Conservation (phyloP, 768 basidiomycete genomes). For the Sarcodon sp. region DNA sequence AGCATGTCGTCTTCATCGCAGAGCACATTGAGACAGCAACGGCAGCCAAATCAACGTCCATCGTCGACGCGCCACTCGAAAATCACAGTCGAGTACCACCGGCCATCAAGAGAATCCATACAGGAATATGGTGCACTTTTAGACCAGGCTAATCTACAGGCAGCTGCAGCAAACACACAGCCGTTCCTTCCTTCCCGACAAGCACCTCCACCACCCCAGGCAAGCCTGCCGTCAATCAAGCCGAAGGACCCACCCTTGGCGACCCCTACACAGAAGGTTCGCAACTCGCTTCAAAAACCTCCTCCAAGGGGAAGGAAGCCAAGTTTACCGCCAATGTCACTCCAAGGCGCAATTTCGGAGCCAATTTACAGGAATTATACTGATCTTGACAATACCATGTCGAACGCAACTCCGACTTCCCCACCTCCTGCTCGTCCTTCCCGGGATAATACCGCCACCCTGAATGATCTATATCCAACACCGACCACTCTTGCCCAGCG, state of each 20-base stretch:
- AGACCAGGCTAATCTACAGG: conserved; percentile 42
- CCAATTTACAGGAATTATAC: conserved; percentile 34
- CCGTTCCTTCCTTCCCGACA: conserved; percentile 31
- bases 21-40: conserved; percentile 35
- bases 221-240: conserved; percentile 5
- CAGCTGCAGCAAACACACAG: conserved; percentile 29
- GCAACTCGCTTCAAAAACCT: conserved; percentile 54
- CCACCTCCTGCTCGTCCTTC: conserved; percentile 71
- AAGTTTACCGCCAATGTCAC: conserved; percentile 24
- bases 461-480: conserved; percentile 58
- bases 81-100: conserved; percentile 61
- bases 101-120: conserved; percentile 62
- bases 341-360: conserved; percentile 34
- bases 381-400: conserved; percentile 15
- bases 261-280: conserved; percentile 19
- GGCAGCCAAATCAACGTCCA: conserved; percentile 24
- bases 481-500: conserved; percentile 28
- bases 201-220: conserved; percentile 28
- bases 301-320: conserved; percentile 38
- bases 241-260: conserved; percentile 16
- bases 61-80: conserved; percentile 31
- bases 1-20: conserved; percentile 20
- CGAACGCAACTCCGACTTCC: conserved; percentile 23
- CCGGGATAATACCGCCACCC: conserved; percentile 71
- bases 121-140: conserved; percentile 70